phyloP scores from a whole-genome alignment of 306 rosid species.

The Malus sylvestris region DNA sequence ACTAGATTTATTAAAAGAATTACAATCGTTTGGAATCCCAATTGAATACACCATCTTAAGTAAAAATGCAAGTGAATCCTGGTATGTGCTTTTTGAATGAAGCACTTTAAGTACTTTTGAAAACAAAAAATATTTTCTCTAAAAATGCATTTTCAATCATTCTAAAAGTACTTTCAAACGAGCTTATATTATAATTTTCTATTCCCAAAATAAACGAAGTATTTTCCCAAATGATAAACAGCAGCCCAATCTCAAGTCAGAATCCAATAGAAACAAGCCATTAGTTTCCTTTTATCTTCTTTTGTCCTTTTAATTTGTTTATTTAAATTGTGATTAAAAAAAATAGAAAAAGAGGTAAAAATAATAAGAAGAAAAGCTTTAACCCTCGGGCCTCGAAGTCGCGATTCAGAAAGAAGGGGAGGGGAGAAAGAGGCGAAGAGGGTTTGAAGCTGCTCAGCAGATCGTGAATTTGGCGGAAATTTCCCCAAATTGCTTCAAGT shows the following conservation, averaged over 20 bases:
- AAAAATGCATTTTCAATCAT: too few relatives aligned
- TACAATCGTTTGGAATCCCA: too few relatives aligned
- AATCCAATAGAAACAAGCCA: neutral
- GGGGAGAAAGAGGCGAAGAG: neutral
- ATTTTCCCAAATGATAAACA: neutral
- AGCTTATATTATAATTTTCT: too few relatives aligned
- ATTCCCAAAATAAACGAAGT: too few relatives aligned
- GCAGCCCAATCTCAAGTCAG: neutral
- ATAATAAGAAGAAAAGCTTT: neutral
- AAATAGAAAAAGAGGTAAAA: neutral
- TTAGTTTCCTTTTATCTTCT: neutral
- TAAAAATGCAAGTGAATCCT: too few relatives aligned
- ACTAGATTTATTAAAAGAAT: too few relatives aligned
- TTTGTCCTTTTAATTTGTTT: neutral
- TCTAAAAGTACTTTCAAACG: too few relatives aligned
- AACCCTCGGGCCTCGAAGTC: neutral
- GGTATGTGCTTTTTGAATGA: too few relatives aligned
- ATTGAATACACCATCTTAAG: too few relatives aligned
- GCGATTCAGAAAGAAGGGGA: neutral
- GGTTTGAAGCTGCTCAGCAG: neutral
- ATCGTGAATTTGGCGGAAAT: neutral
- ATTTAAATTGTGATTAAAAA: neutral
- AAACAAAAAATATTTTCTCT: too few relatives aligned
- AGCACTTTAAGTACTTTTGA: too few relatives aligned
- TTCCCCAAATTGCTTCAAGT: neutral